Evolutionary conservation across 1,139 yeast species (phyloP).

Genomic region (Saccharomyces hybrid): DNA sequence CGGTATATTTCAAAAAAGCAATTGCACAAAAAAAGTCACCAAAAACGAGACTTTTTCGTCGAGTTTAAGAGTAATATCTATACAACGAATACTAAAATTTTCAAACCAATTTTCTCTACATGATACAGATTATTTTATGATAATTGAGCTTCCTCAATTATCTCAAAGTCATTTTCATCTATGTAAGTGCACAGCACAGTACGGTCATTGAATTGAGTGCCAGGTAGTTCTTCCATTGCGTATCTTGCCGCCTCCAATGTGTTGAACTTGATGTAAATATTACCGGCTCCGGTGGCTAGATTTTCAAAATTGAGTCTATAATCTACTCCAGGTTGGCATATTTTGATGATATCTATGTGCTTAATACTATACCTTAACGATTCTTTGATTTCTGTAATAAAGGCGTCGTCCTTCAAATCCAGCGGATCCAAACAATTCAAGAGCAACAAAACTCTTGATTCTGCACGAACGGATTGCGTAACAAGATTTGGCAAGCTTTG

Average conservation of each 20-base stretch:
- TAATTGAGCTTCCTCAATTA: conserved; percentile 4
- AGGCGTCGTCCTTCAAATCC: conserved; percentile 50
- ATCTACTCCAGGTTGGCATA: conserved; percentile 61
- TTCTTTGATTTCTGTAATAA: conserved; percentile 42
- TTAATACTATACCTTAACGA: conserved; percentile 54
- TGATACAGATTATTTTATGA: background rate
- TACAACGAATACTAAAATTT: conserved; percentile 5
- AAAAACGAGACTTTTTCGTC: background rate
- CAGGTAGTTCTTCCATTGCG: conserved; percentile 60
- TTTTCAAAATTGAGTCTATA: conserved; percentile 38
- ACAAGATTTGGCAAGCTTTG: conserved; percentile 28
- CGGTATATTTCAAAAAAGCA: background rate
- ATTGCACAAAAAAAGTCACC: background rate
- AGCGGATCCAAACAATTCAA: conserved; percentile 59
- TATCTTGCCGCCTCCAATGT: conserved; percentile 43
- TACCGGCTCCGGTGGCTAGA: conserved; percentile 53
- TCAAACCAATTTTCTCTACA: background rate
- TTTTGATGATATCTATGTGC: conserved; percentile 43
- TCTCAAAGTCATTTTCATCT: conserved; percentile 49
- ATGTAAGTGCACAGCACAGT: conserved; percentile 60
- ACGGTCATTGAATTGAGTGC: conserved; percentile 61
- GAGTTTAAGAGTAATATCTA: background rate
- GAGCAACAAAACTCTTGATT: conserved; percentile 54
- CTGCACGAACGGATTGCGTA: conserved; percentile 10
- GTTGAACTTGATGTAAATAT: conserved; percentile 59